Evolutionary conservation across 306 rosid species (phyloP), one percentile per base, ranked within the genome.

Genomic region (Fagus crenata): DNA sequence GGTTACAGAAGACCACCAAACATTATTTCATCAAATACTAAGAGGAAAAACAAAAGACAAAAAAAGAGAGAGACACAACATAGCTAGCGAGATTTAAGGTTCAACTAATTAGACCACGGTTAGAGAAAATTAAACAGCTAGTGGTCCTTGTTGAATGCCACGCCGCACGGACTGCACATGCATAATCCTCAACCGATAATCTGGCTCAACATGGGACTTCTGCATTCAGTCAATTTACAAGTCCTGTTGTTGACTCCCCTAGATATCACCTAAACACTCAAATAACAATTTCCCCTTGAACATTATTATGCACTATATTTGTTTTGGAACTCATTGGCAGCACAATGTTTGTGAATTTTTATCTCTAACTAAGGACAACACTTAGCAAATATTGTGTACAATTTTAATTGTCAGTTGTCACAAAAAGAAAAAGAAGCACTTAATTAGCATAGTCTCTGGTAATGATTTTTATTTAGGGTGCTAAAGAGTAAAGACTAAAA

Each of bases 231-330:
- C 58, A 70, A 71, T 71, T 69, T 46, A 46, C 51, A 9, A 46
- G 1, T 46, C 14, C 75, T 70, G 81, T 78, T 74, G 74, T 69
- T 78, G 77, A 75, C 75, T 79, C 13, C 83, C 83, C 78, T 8
- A 65, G 67, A 79, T 64, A 65, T 39, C 81, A 83, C 83, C 86
- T 76, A 67, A 54, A 54, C 8, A 4, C 67, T 61, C 28, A 42
- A 46, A 46, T 9, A 46, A 46, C 11, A 8, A 22, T 22, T 22
- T 22, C 5, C 42, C 42, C 42, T 39, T 39, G 67, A 60, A 60
- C 22, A 49, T 51, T 51, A 39, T 22, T 22, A 22, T 22, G 28
- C 28, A 22, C 28, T 22, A 22, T 22, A 22, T 22, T 22, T 22
- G 28, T 22, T 22, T 22, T 22, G 28, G 28, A 22, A 22, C 28